Base-by-base conservation (phyloP, 257 asterid species). In the Scutellaria galericulata region DNA sequence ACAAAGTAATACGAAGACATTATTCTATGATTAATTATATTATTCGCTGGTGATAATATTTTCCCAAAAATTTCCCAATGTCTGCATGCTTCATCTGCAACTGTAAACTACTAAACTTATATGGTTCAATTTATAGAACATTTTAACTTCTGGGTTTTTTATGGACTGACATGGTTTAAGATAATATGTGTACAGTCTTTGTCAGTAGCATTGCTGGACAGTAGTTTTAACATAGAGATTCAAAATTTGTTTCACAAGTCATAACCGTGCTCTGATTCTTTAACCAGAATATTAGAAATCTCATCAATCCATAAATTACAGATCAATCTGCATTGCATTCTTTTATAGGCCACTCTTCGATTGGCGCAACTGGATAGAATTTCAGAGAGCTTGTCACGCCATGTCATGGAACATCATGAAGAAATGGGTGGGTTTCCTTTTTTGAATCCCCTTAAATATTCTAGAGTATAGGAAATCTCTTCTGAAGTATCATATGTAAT, bases 381-480 rank as follows among this genome's bases (percentile, higher is more conserved):
- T 77, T 83, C 96, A 47, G 98, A 95, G 83, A 83, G 92, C 78
- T 85, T 95, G 82, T 92, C 99, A 60, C 86, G 79, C 79, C 98
- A 92, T 85, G 98, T 95, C 71, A 92, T 95, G 98, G 96, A 87
- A 81, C 95, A 95, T 88, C 94, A 95, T 72, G 98, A 95, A 88
- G 95, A 88, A 82, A 95, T 95, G 99, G 99, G 99, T 90, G 75
- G 75, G 95, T 75, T 67, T 75, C 84, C 78, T 70, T 74, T 18
- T 61, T 73, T 64, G 62, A 62, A 52, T 64, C 35, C 78, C 54
- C 68, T 71, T 71, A 31, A 52, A 42, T 65, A 67, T 74, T 64
- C 18, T 55, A 40, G 44, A 77, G 44, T 10, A 41, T 15, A 42
- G 18, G 68, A 48, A 68, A 51, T 18, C 35, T 31, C 45, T 65